These are phyloP conservation scores for Arthrinium phaeospermum DNA, from an alignment of 2,329 filamentous ascomycete species.

Conservation along the genomic window DNA sequence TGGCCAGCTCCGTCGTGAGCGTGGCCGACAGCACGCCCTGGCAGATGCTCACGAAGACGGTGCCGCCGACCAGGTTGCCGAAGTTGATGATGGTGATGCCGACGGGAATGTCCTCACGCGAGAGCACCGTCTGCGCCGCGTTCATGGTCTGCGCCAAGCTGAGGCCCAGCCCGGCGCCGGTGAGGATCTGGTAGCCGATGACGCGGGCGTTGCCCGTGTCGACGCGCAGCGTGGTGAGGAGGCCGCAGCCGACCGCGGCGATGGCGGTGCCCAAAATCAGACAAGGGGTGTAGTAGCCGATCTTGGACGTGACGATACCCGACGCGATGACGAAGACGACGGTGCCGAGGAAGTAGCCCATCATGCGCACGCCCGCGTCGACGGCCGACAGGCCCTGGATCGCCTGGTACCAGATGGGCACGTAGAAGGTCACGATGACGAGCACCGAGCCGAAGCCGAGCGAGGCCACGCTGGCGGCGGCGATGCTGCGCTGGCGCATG, in stretches of 20 bases:
- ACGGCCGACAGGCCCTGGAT: conserved; percentile 47
- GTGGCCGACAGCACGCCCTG: conserved; percentile 43
- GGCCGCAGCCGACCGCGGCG: conserved; percentile 45
- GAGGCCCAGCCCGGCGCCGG: conserved; percentile 50
- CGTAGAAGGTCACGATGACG: conserved; percentile 41
- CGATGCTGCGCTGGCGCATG: conserved; percentile 2
- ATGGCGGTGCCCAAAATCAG: conserved; percentile 51
- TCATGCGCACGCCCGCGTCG: conserved; percentile 48
- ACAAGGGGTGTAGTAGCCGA: conserved; percentile 53
- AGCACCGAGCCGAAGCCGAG: not conserved
- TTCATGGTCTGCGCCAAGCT: conserved; percentile 50
- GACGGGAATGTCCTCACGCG: conserved; percentile 42
- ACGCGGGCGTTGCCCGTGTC: conserved; percentile 38
- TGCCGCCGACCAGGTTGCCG: conserved; percentile 47
- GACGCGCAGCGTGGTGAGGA: conserved; percentile 48
- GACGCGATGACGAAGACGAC: conserved; percentile 48
- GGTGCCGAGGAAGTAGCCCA: conserved; percentile 48
- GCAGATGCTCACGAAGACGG: conserved; percentile 47
- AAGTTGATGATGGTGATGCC: conserved; percentile 48
- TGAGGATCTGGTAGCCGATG: conserved; percentile 49
- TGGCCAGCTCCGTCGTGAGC: conserved; percentile 29
- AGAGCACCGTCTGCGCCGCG: conserved; percentile 49
- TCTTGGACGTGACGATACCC: conserved; percentile 42
- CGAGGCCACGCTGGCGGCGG: not conserved
- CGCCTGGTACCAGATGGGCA: conserved; percentile 59